phyloP scores from a whole-genome alignment of 208 protist species.

The Trypanosoma scelopori region DNA sequence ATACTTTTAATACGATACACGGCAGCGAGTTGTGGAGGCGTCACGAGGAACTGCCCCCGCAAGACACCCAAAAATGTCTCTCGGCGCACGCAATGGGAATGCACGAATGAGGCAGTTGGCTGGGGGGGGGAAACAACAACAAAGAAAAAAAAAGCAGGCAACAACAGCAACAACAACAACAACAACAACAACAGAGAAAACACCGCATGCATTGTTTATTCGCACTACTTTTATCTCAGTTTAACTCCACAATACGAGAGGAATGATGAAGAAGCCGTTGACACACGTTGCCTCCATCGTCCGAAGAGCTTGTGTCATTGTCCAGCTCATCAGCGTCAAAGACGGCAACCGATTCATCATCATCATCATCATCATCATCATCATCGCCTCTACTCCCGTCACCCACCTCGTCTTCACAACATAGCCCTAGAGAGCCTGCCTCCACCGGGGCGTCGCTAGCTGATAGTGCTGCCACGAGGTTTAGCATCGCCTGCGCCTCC shows the following conservation, averaged over 20 bases:
- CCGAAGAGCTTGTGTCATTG: conserved; percentile 59
- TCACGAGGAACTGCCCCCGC: too few relatives aligned
- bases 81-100: too few relatives aligned
- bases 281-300: conserved; percentile 25
- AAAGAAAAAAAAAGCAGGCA: too few relatives aligned
- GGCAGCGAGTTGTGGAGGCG: too few relatives aligned
- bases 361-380: conserved; percentile 24
- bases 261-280: conserved; percentile 15
- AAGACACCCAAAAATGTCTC: too few relatives aligned
- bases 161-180: too few relatives aligned
- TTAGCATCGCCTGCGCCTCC: conserved; percentile 81
- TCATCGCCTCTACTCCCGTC: neutral
- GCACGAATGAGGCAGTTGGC: too few relatives aligned
- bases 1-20: too few relatives aligned
- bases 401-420: neutral
- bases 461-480: conserved; percentile 62
- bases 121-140: too few relatives aligned
- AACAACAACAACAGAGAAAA: too few relatives aligned
- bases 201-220: neutral
- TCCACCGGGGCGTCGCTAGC: neutral
- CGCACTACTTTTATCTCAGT: conserved; percentile 19
- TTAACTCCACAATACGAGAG: conserved; percentile 52
- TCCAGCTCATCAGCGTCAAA: conserved; percentile 72
- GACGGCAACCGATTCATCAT: conserved; percentile 50
- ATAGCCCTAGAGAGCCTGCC: neutral